These are phyloP conservation scores for Cercis canadensis DNA, from an alignment of 306 rosid genomes.

Conservation along the genomic window DNA sequence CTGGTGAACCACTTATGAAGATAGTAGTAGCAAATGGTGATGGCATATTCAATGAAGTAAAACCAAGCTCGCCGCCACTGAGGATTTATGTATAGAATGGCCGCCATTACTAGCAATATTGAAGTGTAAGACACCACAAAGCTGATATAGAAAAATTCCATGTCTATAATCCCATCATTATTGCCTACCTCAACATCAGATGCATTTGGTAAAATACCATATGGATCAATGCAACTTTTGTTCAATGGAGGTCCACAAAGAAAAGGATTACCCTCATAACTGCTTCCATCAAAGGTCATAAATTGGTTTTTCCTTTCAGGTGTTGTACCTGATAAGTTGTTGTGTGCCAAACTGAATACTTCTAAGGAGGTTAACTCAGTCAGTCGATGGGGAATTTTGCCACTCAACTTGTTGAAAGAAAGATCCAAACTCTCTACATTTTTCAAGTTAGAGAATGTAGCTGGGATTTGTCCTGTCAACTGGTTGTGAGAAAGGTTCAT, in stretches of 20 bases:
- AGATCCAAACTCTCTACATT: neutral
- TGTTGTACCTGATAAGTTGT: neutral
- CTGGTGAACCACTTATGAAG: too few species aligned
- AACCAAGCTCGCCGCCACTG: neutral
- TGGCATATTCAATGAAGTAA: neutral
- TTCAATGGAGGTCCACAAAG: conserved; percentile 6
- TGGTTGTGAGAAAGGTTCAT: neutral
- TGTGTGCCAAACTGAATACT: neutral
- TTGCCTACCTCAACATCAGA: neutral
- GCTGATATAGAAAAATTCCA: neutral
- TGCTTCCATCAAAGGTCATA: neutral
- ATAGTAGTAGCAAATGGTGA: neutral
- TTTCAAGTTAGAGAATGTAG: neutral
- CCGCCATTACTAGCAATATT: neutral
- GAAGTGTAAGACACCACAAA: neutral
- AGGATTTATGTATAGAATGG: neutral
- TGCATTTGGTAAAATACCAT: too few species aligned
- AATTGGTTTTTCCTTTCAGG: neutral
- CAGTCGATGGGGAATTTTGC: neutral
- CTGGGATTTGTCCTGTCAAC: neutral
- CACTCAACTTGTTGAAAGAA: neutral
- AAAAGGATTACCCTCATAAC: conserved; percentile 3
- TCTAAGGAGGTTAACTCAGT: neutral
- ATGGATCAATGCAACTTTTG: neutral
- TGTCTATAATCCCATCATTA: neutral